These are phyloP conservation scores for Priceomyces carsonii DNA, from an alignment of 805 yeast species.

Conservation along the genomic window DNA sequence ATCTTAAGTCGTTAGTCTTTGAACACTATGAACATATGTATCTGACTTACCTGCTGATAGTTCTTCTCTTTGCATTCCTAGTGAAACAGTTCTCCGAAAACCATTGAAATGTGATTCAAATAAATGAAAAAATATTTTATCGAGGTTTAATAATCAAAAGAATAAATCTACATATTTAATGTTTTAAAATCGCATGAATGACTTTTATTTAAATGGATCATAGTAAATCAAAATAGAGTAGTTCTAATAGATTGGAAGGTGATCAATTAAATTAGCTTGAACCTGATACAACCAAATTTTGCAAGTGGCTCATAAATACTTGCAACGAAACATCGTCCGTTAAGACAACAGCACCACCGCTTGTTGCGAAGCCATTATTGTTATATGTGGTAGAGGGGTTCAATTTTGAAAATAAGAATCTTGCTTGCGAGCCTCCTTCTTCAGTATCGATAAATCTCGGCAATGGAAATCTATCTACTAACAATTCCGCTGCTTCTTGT, in stretches of 20 bases:
- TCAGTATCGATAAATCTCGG: slow-evolving; percentile 97
- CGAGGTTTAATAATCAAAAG: no score
- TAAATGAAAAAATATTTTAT: no score
- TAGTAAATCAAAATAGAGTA: no score
- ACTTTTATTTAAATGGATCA: no score
- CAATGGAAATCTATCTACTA: slow-evolving; percentile 93
- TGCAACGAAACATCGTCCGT: slow-evolving; percentile 96
- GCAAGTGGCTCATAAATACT: slow-evolving; percentile 92
- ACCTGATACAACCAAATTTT: slow-evolving; percentile 76
- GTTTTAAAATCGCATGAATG: no score
- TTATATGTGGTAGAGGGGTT: slow-evolving; percentile 90
- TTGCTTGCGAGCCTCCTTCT: slow-evolving; percentile 98
- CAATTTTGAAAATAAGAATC: slow-evolving; percentile 91
- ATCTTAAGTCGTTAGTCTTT: slow-evolving; percentile 37
- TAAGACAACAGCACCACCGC: slow-evolving; percentile 73
- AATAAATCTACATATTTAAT: no score
- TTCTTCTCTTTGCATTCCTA: slow-evolving; percentile 8
- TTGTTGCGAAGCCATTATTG: slow-evolving; percentile 49
- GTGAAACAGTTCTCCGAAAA: no score
- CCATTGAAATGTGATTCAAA: no score
- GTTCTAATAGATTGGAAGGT: no score
- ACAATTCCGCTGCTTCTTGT: slow-evolving; percentile 86
- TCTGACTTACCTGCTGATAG: slow-evolving; percentile 11
- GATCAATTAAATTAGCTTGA: slow-evolving; percentile 29
- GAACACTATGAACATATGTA: background rate